Percentiles rank a stretch among this genome's conserved stretches.
phyloP scores from a whole-genome alignment of 768 basidiomycete species.

The Trametes gibbosa region DNA sequence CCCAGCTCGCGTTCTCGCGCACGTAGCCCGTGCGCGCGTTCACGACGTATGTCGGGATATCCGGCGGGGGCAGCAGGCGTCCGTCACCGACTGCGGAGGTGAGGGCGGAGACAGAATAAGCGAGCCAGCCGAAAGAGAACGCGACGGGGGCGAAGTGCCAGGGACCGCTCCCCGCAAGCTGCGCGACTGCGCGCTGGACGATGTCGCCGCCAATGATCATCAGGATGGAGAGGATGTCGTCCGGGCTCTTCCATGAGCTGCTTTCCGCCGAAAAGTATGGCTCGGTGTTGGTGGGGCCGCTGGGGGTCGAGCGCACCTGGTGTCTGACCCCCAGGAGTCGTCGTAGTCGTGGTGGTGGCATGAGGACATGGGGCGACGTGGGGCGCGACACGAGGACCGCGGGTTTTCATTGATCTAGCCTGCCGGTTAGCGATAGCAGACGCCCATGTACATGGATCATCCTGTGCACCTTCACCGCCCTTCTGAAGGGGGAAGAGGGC shows the following conservation, averaged over 20 bases:
- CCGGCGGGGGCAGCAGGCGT: constrained; percentile 29
- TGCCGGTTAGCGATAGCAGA: background rate
- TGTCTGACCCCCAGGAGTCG: background rate
- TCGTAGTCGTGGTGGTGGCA: background rate
- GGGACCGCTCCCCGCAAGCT: constrained; percentile 25
- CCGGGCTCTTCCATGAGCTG: constrained; percentile 26
- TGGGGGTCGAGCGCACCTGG: background rate
- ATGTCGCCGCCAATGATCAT: constrained; percentile 34
- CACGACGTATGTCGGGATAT: constrained; percentile 23
- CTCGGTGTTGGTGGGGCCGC: background rate
- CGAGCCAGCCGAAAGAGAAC: constrained; percentile 36
- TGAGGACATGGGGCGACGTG: background rate
- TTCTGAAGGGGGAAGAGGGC: too few relatives aligned
- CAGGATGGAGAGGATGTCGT: constrained; percentile 28
- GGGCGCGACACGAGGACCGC: background rate
- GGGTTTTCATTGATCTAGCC: background rate
- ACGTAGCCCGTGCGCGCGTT: constrained; percentile 26
- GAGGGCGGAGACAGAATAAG: constrained; percentile 30
- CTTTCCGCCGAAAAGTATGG: constrained; percentile 9
- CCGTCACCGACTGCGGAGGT: constrained; percentile 26
- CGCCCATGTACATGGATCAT: background rate
- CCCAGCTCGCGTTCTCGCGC: constrained; percentile 29
- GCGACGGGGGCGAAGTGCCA: constrained; percentile 28
- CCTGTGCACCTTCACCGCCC: too few relatives aligned
- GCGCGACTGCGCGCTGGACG: constrained; percentile 31